Conservation (phyloP, 768 basidiomycete species). For the Pilatotrama ljubarskyi region DNA sequence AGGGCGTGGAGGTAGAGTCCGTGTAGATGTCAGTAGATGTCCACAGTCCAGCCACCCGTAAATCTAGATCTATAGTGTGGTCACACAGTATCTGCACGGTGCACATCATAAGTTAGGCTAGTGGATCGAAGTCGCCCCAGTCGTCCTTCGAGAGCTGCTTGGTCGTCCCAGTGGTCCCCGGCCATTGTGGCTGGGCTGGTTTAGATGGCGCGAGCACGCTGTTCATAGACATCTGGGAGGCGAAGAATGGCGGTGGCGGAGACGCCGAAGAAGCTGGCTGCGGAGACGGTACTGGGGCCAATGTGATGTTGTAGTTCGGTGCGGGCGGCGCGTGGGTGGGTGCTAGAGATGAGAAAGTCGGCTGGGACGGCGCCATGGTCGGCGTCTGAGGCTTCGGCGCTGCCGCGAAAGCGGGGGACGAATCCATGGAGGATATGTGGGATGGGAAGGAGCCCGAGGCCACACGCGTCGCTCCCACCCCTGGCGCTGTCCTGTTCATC, state of each 20-base stretch:
- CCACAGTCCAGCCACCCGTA: not conserved
- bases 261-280: slow-evolving; percentile 29
- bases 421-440: slow-evolving; percentile 26
- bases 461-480: slow-evolving; percentile 40
- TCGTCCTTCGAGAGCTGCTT: slow-evolving; percentile 62
- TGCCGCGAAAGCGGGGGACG: slow-evolving; percentile 6
- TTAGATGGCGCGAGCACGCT: slow-evolving; percentile 64
- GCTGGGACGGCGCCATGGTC: not conserved
- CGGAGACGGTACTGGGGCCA: slow-evolving; percentile 28
- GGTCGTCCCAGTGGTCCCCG: slow-evolving; percentile 31
- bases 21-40: slow-evolving; percentile 26
- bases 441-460: slow-evolving; percentile 38
- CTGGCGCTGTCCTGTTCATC: slow-evolving; percentile 19
- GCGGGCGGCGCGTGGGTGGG: slow-evolving; percentile 28
- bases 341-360: slow-evolving; percentile 19
- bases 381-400: not conserved
- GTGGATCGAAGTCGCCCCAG: slow-evolving; percentile 84
- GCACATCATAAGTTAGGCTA: slow-evolving; percentile 41
- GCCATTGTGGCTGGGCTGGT: slow-evolving; percentile 53
- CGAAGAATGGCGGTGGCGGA: slow-evolving; percentile 29
- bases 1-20: slow-evolving; percentile 49
- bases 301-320: slow-evolving; percentile 63
- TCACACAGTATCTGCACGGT: not conserved
- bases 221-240: slow-evolving; percentile 38
- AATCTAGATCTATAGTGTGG: slow-evolving; percentile 15